Evolutionary conservation across 352 stramenopile genomes (phyloP).

Genomic region (Pythium graminicola): DNA sequence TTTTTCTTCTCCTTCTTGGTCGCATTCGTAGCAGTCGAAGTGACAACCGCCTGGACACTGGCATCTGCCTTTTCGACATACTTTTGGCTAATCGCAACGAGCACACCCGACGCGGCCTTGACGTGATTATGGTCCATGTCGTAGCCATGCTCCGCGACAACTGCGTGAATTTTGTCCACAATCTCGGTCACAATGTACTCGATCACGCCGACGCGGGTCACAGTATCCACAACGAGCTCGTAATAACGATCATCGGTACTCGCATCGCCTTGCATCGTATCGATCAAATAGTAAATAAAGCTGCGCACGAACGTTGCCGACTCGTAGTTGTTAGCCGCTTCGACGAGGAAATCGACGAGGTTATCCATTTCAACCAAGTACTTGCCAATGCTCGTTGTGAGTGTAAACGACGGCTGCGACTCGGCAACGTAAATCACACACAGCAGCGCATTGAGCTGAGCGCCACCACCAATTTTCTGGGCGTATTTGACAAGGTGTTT

Average conservation of each 20-base stretch:
- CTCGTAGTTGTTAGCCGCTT: conserved; percentile 67
- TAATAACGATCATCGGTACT: conserved; percentile 33
- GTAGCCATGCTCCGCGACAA: conserved; percentile 40
- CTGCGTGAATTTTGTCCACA: conserved; percentile 38
- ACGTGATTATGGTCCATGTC: conserved; percentile 31
- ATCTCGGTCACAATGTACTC: conserved; percentile 48
- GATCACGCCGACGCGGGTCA: conserved; percentile 34
- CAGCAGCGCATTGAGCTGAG: conserved; percentile 66
- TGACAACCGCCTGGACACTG: conserved; percentile 17
- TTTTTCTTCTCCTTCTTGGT: conserved; percentile 44
- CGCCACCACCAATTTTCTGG: conserved; percentile 33
- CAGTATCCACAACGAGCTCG: conserved; percentile 33
- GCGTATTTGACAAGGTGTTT: conserved; percentile 77
- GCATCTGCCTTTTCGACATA: conserved; percentile 49
- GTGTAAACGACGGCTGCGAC: conserved; percentile 57
- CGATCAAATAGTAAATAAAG: conserved; percentile 44
- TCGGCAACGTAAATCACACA: conserved; percentile 72
- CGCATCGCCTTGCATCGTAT: conserved; percentile 13
- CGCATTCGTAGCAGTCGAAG: conserved; percentile 4
- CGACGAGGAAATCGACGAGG: conserved; percentile 50
- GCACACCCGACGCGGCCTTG: conserved; percentile 33
- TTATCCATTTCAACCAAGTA: conserved; percentile 64
- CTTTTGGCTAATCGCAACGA: conserved; percentile 56
- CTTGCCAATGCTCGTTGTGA: conserved; percentile 52
- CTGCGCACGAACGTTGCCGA: conserved; percentile 59